Percentiles rank a stretch among this genome's conserved stretches.
These are phyloP conservation scores for Hypocreales sp. DNA, from an alignment of 2,329 filamentous ascomycete genomes.

Conservation along the genomic window DNA sequence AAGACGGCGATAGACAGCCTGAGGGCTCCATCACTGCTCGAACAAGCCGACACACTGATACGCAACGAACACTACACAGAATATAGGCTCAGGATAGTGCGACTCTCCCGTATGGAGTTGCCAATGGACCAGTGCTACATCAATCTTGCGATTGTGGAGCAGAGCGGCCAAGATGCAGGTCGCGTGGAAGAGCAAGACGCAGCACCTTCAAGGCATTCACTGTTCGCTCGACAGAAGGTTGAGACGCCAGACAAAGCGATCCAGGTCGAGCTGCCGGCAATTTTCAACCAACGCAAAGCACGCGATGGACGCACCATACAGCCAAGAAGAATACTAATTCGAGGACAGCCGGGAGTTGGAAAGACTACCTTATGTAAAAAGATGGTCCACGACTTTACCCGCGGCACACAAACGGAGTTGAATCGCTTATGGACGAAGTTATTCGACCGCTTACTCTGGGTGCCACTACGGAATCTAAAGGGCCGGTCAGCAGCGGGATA, in stretches of 20 bases:
- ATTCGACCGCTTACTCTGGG: constrained; percentile 23
- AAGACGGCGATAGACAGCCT: too few species aligned
- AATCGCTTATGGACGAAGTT: constrained; percentile 5
- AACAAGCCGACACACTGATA: constrained; percentile 8
- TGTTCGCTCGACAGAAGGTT: constrained; percentile 12
- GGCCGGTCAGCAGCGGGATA: constrained; percentile 5
- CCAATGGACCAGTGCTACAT: constrained; percentile 22
- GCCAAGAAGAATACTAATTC: constrained; percentile 20
- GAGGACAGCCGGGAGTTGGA: constrained; percentile 19
- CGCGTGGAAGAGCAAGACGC: too few species aligned
- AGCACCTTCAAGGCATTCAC: constrained; percentile 11
- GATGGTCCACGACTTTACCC: constrained; percentile 18
- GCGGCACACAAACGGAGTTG: too few species aligned
- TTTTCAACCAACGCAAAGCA: constrained; percentile 15
- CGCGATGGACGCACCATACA: constrained; percentile 3
- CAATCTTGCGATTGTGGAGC: constrained; percentile 20
- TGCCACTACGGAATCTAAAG: constrained; percentile 21
- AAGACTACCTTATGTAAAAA: constrained; percentile 27
- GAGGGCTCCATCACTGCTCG: too few species aligned
- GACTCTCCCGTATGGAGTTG: constrained; percentile 17
- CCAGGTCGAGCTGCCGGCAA: constrained; percentile 9
- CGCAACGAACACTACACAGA: constrained; percentile 8
- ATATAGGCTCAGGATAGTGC: constrained; percentile 14
- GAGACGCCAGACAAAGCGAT: constrained; percentile 7
- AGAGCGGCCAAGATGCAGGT: constrained; percentile 2